Conservation (phyloP, 768 basidiomycete species). For the Hypsizygus marmoreus region DNA sequence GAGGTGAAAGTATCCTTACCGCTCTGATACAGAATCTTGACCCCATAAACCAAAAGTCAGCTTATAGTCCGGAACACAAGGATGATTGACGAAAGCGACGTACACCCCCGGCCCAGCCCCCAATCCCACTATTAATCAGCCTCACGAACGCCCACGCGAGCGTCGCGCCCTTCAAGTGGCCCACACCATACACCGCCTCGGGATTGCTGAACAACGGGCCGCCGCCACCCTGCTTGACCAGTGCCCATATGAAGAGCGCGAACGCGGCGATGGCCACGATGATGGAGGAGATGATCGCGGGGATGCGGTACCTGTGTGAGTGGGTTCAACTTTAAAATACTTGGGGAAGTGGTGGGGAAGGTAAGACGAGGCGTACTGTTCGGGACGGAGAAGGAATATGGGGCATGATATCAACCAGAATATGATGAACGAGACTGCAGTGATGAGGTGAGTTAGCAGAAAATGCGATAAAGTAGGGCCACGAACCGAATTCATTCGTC, state of each 20-base stretch:
- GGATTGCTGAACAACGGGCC: slow-evolving; percentile 31
- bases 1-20: not conserved
- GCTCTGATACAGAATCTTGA: slow-evolving; percentile 12
- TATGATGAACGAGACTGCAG: slow-evolving; percentile 29
- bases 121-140: slow-evolving; percentile 31
- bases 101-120: slow-evolving; percentile 32
- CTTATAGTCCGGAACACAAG: not conserved
- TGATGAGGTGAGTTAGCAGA: not conserved
- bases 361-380: slow-evolving; percentile 21
- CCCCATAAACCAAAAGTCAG: not conserved
- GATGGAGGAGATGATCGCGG: slow-evolving; percentile 25
- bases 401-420: slow-evolving; percentile 30
- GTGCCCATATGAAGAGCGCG: slow-evolving; percentile 28
- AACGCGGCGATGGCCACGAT: slow-evolving; percentile 28
- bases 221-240: slow-evolving; percentile 30
- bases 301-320: slow-evolving; percentile 18
- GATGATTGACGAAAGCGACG: not conserved
- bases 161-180: slow-evolving; percentile 20
- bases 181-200: slow-evolving; percentile 25
- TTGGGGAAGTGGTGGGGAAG: no score
- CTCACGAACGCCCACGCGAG: slow-evolving; percentile 33
- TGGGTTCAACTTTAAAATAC: no score
- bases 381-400: slow-evolving; percentile 28
- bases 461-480: not conserved
- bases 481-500: slow-evolving; percentile 32